Evolutionary conservation across 1,139 yeast species (phyloP).

Genomic region (Groenewaldozyma auringiensis): DNA sequence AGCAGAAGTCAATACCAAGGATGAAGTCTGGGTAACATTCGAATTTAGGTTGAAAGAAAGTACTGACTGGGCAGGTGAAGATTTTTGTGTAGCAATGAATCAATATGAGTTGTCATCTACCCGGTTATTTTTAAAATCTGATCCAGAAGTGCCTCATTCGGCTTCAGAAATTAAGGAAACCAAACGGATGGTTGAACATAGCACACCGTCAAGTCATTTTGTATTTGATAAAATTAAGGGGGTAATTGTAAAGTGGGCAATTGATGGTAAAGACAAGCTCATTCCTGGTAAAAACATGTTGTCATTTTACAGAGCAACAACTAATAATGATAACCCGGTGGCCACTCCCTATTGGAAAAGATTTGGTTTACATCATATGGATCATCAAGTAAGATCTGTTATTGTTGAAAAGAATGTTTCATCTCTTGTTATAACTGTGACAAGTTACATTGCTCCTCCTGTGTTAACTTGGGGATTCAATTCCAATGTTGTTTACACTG

Average conservation of each 20-base stretch:
- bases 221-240: slow-evolving; percentile 17
- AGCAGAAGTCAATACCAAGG: no score
- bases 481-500: slow-evolving; percentile 7
- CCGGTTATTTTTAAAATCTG: no score
- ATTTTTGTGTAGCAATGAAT: no score
- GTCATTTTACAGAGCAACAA: slow-evolving; percentile 29
- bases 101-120: no score
- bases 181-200: no score
- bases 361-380: slow-evolving; percentile 18
- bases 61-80: slow-evolving; percentile 16
- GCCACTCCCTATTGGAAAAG: slow-evolving; percentile 19
- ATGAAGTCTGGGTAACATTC: slow-evolving; percentile 15
- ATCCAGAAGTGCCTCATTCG: no score
- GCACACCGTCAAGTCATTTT: no score
- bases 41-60: slow-evolving; percentile 11
- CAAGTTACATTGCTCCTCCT: slow-evolving; percentile 14
- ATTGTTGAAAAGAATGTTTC: background rate
- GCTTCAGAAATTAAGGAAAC: no score
- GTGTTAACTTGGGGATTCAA: slow-evolving; percentile 17
- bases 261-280: slow-evolving; percentile 12
- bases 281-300: slow-evolving; percentile 16
- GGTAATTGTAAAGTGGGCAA: slow-evolving; percentile 14
- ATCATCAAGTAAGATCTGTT: slow-evolving; percentile 7
- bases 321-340: slow-evolving; percentile 25
- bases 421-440: slow-evolving; percentile 4